Percentiles rank a stretch among this genome's conserved stretches.
These are phyloP conservation scores for Rhizopus arrhizus DNA, from an alignment of 371 early-diverging fungal genomes.

Conservation along the genomic window DNA sequence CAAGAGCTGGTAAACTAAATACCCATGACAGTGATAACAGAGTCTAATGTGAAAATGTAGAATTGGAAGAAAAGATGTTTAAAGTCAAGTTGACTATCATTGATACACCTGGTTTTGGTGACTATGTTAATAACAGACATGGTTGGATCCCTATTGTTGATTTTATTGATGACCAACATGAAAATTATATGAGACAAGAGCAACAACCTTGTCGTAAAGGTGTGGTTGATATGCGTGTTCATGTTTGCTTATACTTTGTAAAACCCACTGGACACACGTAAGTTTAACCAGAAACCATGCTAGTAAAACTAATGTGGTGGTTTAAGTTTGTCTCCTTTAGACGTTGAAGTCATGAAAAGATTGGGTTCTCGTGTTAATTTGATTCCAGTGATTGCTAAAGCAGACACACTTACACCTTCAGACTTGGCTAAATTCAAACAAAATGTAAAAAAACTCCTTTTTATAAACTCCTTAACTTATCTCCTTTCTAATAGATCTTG, in stretches of 20 bases:
- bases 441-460: constrained; percentile 40
- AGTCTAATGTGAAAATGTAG: constrained; percentile 6
- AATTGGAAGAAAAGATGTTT: constrained; percentile 63
- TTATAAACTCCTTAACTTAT: neutral
- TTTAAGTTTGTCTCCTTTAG: constrained; percentile 58
- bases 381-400: constrained; percentile 77
- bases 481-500: constrained; percentile 50
- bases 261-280: constrained; percentile 83
- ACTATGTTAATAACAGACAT: constrained; percentile 69
- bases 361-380: constrained; percentile 81
- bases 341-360: constrained; percentile 86
- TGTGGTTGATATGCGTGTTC: constrained; percentile 68
- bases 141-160: constrained; percentile 69
- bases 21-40: neutral
- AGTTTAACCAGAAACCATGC: neutral
- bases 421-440: constrained; percentile 80
- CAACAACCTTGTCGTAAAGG: constrained; percentile 51
- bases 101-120: constrained; percentile 91
- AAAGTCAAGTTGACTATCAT: constrained; percentile 88
- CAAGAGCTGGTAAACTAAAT: constrained; percentile 74
- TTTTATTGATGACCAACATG: constrained; percentile 92
- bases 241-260: constrained; percentile 92
- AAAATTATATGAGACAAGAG: constrained; percentile 78
- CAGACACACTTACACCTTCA: constrained; percentile 70
- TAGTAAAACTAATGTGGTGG: constrained; percentile 2